Percentiles rank a stretch among this genome's conserved stretches.
Conservation (phyloP, 371 early-diverging fungal genomes). For the Choanephora cucurbitarum region DNA sequence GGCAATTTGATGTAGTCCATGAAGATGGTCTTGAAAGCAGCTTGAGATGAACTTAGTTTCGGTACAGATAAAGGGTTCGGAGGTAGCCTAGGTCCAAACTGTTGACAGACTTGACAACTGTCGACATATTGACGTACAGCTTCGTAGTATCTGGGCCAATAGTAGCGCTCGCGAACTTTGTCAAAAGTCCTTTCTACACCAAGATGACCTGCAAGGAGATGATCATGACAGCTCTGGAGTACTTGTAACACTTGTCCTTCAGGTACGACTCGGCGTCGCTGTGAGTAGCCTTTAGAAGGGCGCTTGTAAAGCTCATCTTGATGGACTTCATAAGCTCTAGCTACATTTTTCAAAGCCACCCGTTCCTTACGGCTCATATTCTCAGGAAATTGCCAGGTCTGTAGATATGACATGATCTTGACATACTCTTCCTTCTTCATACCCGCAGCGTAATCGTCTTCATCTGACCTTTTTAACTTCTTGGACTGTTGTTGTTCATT, state of each 20-base stretch:
- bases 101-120: constrained; percentile 2
- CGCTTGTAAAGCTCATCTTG: background rate
- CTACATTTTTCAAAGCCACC: background rate
- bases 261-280: background rate
- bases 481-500: background rate
- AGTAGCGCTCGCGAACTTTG: background rate
- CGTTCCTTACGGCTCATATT: too few species aligned
- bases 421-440: background rate
- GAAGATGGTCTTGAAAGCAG: constrained; percentile 2
- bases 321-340: background rate
- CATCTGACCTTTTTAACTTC: background rate
- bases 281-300: background rate
- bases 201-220: background rate
- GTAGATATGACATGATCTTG: background rate
- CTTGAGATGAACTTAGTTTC: background rate
- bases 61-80: background rate
- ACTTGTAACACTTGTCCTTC: background rate
- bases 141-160: constrained; percentile 8
- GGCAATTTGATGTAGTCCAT: constrained; percentile 4
- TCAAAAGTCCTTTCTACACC: background rate
- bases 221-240: background rate
- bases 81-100: background rate
- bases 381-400: background rate
- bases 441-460: too few species aligned
- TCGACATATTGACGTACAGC: constrained; percentile 1